Base-by-base conservation (phyloP, 345 rosid species). In the Jatropha curcas region DNA sequence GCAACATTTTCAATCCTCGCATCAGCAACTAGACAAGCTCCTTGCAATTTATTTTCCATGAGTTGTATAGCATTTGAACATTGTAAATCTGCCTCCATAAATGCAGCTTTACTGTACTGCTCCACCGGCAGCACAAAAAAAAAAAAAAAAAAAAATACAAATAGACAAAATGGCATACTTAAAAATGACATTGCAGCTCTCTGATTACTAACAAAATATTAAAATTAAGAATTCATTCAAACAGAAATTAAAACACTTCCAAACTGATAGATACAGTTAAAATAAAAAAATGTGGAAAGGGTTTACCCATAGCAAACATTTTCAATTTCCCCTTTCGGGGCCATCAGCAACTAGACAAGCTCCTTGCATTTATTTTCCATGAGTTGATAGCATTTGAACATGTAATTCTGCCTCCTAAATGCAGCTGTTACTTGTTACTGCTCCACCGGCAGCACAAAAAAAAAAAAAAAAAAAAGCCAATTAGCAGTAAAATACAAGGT, bases 341-440 rank as follows among this genome's bases (percentile, higher is more conserved):
- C n/a, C 83, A 69, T 76, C 75, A 43, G 66, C 66, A 69, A 76
- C 77, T 46, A 71, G 79, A 67, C 81, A 78, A 67, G 79, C 77
- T 75, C 77, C 81, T 75, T 71, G 72, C 71, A 86, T 72, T 79
- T 80, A 72, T 76, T 80, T 60, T 79, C 82, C 86, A 86, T 81
- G 78, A 75, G 60, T 77, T 82, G 81, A 84, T 74, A 33, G 83
- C 82, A 73, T 64, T 76, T 64, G 76, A 84, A 71, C 84, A 84
- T 65, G 81, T 28, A 79, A 75, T 67, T 86, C 86, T 4, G 82
- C 83, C 68, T 80, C 86, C 74, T 50, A 73, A 63, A 53, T 39
- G 74, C 79, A 71, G 74, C 79, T 77, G n/a, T 77, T 77, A 74
- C 74, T 73, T 37, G n/a, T n/a, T 59, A 75, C 75, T 75, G 80